These are phyloP conservation scores for Ascochyta clinopodiicola DNA, from an alignment of 2,329 filamentous ascomycete species.

Conservation along the genomic window DNA sequence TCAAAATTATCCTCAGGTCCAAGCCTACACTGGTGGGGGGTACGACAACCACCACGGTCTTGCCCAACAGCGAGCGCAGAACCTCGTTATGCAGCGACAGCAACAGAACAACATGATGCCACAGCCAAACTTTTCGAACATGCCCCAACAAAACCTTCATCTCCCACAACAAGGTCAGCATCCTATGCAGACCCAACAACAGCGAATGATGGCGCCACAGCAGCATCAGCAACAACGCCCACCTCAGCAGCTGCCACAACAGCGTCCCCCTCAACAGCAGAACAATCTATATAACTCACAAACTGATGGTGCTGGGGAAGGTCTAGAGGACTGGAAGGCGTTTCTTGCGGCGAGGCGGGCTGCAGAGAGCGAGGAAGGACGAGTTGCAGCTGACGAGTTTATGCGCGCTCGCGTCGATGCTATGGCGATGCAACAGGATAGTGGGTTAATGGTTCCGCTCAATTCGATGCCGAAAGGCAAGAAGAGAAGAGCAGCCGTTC, in stretches of 20 bases:
- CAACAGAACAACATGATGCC: conserved; percentile 37
- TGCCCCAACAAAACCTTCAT: conserved; percentile 23
- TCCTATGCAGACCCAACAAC: conserved; percentile 39
- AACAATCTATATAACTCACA: conserved; percentile 61
- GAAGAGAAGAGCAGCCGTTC: conserved; percentile 49
- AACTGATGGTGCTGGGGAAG: conserved; percentile 76
- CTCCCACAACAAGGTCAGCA: conserved; percentile 33
- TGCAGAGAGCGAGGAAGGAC: conserved; percentile 57
- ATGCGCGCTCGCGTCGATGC: conserved; percentile 73
- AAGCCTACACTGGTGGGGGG: conserved; percentile 45
- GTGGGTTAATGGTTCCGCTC: conserved; percentile 77
- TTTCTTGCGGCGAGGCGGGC: conserved; percentile 64
- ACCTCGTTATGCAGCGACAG: conserved; percentile 52
- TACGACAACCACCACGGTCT: conserved; percentile 51
- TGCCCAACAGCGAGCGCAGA: conserved; percentile 62
- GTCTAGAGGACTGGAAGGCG: conserved; percentile 62
- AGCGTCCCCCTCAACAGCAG: conserved; percentile 48
- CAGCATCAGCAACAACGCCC: conserved; percentile 32
- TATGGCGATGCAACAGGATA: conserved; percentile 72
- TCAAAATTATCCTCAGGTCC: conserved; percentile 35
- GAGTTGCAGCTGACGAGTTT: conserved; percentile 68
- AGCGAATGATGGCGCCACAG: conserved; percentile 36
- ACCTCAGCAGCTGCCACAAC: conserved; percentile 37
- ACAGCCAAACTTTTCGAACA: conserved; percentile 30
- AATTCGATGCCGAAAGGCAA: conserved; percentile 59